Base-by-base conservation (phyloP, 139 green algal species). In the Yamagishiella unicocca region DNA sequence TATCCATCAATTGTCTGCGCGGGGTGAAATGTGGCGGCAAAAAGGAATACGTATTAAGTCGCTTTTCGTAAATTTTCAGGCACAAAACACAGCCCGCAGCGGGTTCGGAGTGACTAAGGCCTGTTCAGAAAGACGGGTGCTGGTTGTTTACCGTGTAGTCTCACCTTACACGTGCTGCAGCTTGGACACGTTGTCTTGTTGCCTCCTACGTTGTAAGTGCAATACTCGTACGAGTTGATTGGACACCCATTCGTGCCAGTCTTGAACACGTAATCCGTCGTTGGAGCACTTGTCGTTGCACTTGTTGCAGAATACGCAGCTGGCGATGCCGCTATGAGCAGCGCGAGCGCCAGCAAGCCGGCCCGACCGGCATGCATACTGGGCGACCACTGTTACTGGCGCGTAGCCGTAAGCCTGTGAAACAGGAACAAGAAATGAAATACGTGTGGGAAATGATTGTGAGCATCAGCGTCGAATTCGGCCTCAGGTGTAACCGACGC, bases 1-100 rank as follows among this genome's bases (percentile, higher is more conserved):
- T 58, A 78, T 22, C 81, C 81, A 40, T 87, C 81, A 10, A 87
- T 87, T 8, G 81, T 87, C 81, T 86, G 80, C 29, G 54, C 2
- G 40, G 33, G 31, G n/a, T n/a, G n/a, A n/a, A n/a, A n/a, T n/a
- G n/a, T n/a, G n/a, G n/a, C n/a, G n/a, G n/a, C n/a, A n/a, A n/a
- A n/a, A n/a, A n/a, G n/a, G n/a, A n/a, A n/a, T n/a, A n/a, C n/a
- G n/a, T n/a, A n/a, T n/a, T n/a, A n/a, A n/a, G n/a, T n/a, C n/a
- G n/a, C n/a, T n/a, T n/a, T n/a, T n/a, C n/a, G n/a, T n/a, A n/a
- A n/a, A n/a, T n/a, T n/a, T n/a, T n/a, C n/a, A 74, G 3, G 66
- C 66, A 74, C 66, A 45, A 29, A 74, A 24, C 33, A 25, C 17
- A 43, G 33, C 27, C 64, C n/a, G 19, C 19, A 29, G 17, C 19